Evolutionary conservation across 345 rosid species (phyloP), one percentile per base, ranked within the genome.

Genomic region (Eucalyptus polyanthemos): DNA sequence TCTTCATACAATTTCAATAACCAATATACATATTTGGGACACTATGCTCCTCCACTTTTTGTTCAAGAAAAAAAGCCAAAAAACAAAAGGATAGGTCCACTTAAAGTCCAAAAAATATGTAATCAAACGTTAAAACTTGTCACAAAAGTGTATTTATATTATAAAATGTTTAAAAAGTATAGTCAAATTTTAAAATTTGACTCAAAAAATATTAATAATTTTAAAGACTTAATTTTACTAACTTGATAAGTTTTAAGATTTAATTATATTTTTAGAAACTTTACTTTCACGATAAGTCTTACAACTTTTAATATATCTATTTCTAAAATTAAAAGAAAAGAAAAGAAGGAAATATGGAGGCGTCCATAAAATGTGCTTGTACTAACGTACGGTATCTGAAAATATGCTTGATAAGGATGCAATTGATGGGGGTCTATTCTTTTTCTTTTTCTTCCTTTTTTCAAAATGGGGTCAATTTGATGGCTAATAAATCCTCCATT

Each of bases 101-200:
- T 24, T 0, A 0, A 56, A 56, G 1, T 56, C 13, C 1, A 4
- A 56, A 56, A 51, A 21, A 53, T 2, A 0, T 8, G 4, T 53
- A 21, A 53, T 53, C 25, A 53, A 53, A 53, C 2, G 5, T 53
- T 53, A 53, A 53, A 9, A 56, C 0, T 56, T 56, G 6, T 56
- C 3, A 22, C 13, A 24, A 9, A 56, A 56, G 1, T 24, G 1
- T 9, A 24, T 9, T 56, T 56, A 56, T 22, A 56, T 24, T 24
- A 24, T 24, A 56, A 56, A 9, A 0, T 0, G 2, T 24, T 24
- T 21, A 2, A 56, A 56, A 56, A 56, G 0, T 4, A 56, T 5
- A 56, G 0, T 56, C 1, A 56, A 56, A 0, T 56, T 1, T 56
- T 56, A 56, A 56, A 56, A 24, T 0, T 56, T 56, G 14, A 56